Base-by-base conservation (phyloP, 192 early-diverging fungal genomes). In the Dissophora globulifera region DNA sequence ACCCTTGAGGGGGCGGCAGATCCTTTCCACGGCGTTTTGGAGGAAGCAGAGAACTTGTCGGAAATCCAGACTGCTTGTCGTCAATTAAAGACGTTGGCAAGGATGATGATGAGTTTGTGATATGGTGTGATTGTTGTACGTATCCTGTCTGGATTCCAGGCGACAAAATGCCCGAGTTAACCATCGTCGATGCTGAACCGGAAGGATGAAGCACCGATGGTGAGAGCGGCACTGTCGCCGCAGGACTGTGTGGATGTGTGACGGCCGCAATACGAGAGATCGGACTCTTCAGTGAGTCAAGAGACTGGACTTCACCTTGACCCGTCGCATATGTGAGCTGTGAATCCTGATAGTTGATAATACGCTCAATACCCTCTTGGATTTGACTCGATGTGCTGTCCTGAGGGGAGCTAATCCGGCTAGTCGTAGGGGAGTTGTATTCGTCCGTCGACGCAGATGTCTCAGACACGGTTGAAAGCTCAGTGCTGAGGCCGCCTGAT, bases 291-390 rank as follows among this genome's bases (percentile, higher is more conserved):
- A 67, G 63, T 0, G 43, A 20, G 17, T 65, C 56, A 13, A 50
- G 16, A 9, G 26, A 6, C 16, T n/a, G 30, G 11, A 46, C 32
- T 23, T 9, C 50, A 17, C 17, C 35, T 1, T 23, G 9, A 29
- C 0, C 4, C 1, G 58, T 43, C 5, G 47, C 50, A 31, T 27
- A 64, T 0, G 69, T 51, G 12, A 67, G 22, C 45, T 67, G 63
- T 25, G n/a, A n/a, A n/a, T 76, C 72, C 42, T 62, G 48, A 26
- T 20, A 27, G 30, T 64, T 76, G 11, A 62, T 76, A 31, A 76
- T 76, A n/a, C 58, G 63, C 4, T 46, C 63, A 2, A 51, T 50
- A 45, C 53, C 72, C 4, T 45, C 23, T 7, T 47, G 22, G 17
- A 25, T n/a, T 50, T 23, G 7, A 23, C 10, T 49, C 58, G n/a